Percentiles rank a stretch among this genome's conserved stretches.
Evolutionary conservation across 441 rosid genomes (phyloP).

Genomic region (Adansonia gregorii): DNA sequence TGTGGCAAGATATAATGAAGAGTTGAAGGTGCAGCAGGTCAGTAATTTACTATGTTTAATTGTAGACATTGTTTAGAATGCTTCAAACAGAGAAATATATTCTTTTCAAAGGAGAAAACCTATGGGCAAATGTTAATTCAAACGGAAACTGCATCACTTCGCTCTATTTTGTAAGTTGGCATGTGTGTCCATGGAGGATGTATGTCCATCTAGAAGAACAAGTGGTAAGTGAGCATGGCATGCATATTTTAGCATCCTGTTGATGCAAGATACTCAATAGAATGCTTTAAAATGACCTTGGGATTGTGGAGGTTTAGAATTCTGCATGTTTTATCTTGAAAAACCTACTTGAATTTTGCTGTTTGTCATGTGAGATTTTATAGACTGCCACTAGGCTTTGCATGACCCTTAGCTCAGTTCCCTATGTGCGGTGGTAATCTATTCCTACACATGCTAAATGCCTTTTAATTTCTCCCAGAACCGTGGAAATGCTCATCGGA

Average conservation of each 20-base stretch:
- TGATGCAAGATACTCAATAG: neutral
- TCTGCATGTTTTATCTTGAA: neutral
- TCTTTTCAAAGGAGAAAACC: neutral
- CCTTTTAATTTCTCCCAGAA: neutral
- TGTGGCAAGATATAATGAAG: slow-evolving; percentile 42
- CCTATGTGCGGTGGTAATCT: neutral
- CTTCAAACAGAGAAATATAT: neutral
- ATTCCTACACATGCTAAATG: neutral
- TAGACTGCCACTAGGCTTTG: neutral
- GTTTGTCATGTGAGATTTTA: neutral
- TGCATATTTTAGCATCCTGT: slow-evolving; percentile 5
- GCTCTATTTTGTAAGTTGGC: neutral
- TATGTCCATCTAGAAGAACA: slow-evolving; percentile 1
- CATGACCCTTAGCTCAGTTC: neutral
- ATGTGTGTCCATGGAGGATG: neutral
- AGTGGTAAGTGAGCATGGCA: neutral
- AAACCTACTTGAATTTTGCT: neutral
- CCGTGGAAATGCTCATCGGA: neutral
- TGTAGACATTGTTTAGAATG: neutral
- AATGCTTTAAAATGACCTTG: slow-evolving; percentile 2
- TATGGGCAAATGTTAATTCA: neutral
- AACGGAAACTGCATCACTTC: neutral
- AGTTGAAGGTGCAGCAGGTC: slow-evolving; percentile 70
- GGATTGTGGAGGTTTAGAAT: neutral
- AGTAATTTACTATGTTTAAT: slow-evolving; percentile 24